Evolutionary conservation across 2,329 filamentous ascomycete genomes (phyloP), one percentile per base, ranked within the genome.

Genomic region (Trichoderma pleuroti): DNA sequence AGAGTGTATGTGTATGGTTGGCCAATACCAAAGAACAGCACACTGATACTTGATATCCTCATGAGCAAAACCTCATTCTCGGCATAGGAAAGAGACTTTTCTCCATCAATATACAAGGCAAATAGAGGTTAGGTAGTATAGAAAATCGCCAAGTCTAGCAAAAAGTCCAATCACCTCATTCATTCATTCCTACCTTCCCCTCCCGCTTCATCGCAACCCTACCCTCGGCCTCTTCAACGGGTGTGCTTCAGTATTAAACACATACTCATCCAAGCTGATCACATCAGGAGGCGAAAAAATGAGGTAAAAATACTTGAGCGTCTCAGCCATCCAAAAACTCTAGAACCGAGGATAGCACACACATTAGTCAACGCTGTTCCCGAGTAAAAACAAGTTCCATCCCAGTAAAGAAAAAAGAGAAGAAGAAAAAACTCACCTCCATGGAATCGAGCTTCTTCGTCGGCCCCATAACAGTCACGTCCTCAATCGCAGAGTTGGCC

Each of bases 321-420:
- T 93, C 81, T 93, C 91, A 0, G 88, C 88, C 75, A 91, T 81
- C 89, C 91, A 93, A 75, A 92, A 93, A 72, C 87, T 91, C 82
- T 93, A 16, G 86, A 18, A 59, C 0, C 39, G 18, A 72, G 72
- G 30, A 71, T 6, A 46, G 46, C 57, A 74, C 72, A 52, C 30
- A 21, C n/a, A 54, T 60, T 49, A 66, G 34, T n/a, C 11, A 57
- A 28, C 6, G 8, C 26, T 30, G 21, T 52, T 52, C 46, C 14
- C 30, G 14, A 59, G 36, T 39, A n/a, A 3, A 21, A 24, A 21
- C 2, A 49, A 32, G 5, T 12, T 26, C 56, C 42, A 76, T 75
- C 16, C 71, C 14, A 62, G 3, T 21, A 2, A n/a, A n/a, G n/a
- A n/a, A n/a, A n/a, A 26, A 1, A 5, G 18, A 30, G 80, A 46